Base-by-base conservation (phyloP, 2,329 filamentous ascomycete genomes). In the Westerdykella aurantiaca region DNA sequence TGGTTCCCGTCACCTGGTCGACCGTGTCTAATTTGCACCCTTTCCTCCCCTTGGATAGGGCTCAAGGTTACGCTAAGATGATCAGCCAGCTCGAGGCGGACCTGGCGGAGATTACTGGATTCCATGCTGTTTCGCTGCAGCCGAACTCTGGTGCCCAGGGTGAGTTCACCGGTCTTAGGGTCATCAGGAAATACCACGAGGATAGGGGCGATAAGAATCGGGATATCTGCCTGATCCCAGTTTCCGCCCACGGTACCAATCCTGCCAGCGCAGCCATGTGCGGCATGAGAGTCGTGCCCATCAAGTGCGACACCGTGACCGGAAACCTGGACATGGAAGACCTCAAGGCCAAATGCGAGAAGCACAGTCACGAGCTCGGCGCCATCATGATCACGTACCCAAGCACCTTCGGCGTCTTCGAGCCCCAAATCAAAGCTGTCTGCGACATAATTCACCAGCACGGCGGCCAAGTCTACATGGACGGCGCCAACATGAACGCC, bases 351-450 rank as follows among this genome's bases (percentile, higher is more conserved):
- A 96, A 96, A 73, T 95, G 88, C 67, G 80, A 89, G 72, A 86
- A 95, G 74, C 81, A 96, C 72, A 81, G 82, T 63, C 82, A 88
- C 41, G 82, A 94, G 61, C 79, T 97, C 34, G 89, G 82, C 11
- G 91, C 90, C 40, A 91, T 96, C 69, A 96, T 96, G 91, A 80
- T 97, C 59, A 97, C 91, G 2, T 97, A 97, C 66, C 91, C 91
- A 25, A 93, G 86, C 67, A 97, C 91, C 0, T 97, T 86, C 55
- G 91, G 91, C 64, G 88, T 97, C 23, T 97, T 95, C 62, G 91
- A 97, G 74, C 90, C 90, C 2, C 79, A 83, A 52, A 81, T 95
- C 66, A 93, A 89, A 73, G 80, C 86, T 62, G 89, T 84, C 13
- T 95, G 89, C 69, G 74, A 88, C 43, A 74, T 94, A 23, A 88